These are phyloP conservation scores for Thermomucor indicae-seudaticae DNA, from an alignment of 371 early-diverging fungal genomes.

Conservation along the genomic window DNA sequence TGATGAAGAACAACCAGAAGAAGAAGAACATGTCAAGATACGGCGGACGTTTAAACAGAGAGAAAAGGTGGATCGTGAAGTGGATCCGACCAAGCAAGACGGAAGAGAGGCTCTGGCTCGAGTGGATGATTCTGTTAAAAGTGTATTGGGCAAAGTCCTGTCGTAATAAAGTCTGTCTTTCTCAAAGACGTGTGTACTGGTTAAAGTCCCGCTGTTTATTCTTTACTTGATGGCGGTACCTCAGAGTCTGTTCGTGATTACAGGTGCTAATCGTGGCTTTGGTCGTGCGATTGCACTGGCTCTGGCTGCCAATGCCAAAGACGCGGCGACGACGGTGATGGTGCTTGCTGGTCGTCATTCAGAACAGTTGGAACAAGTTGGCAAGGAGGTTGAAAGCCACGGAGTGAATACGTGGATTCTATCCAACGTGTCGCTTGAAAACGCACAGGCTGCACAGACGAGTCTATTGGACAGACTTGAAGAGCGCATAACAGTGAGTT, in stretches of 20 bases:
- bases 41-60: slow-evolving; percentile 67
- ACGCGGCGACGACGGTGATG: slow-evolving; percentile 37
- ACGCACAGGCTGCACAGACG: background rate
- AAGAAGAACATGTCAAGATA: slow-evolving; percentile 20
- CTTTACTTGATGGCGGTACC: background rate
- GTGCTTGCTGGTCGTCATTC: slow-evolving; percentile 55
- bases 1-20: slow-evolving; percentile 3
- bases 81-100: slow-evolving; percentile 10
- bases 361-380: slow-evolving; percentile 15
- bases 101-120: slow-evolving; percentile 19
- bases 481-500: slow-evolving; percentile 4
- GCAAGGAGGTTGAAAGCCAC: slow-evolving; percentile 5
- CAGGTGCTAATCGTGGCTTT: slow-evolving; percentile 84
- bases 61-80: slow-evolving; percentile 36
- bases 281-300: slow-evolving; percentile 62
- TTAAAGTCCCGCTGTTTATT: too few species aligned
- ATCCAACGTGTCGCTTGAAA: slow-evolving; percentile 8
- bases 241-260: slow-evolving; percentile 60
- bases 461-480: background rate
- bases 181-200: too few species aligned
- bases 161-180: slow-evolving; percentile 22
- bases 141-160: slow-evolving; percentile 36
- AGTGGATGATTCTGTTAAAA: slow-evolving; percentile 30
- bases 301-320: slow-evolving; percentile 18
- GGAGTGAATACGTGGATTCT: slow-evolving; percentile 4